Base-by-base conservation (phyloP, 2,329 filamentous ascomycete genomes). In the Pseudogymnoascus sp. region DNA sequence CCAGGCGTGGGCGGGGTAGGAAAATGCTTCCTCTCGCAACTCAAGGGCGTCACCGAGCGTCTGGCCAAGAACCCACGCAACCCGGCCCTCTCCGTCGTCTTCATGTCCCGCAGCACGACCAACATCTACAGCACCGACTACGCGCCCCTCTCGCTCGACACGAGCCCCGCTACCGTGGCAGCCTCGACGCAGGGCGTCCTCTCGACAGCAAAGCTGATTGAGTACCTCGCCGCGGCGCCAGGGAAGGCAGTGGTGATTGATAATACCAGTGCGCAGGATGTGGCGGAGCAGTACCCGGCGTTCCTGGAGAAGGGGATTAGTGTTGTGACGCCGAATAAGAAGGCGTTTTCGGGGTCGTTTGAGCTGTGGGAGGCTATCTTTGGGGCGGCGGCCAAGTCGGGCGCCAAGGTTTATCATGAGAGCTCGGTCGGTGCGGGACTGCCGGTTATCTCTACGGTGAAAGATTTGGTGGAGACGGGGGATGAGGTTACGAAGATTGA, bases 261-360 rank as follows among this genome's bases (percentile, higher is more conserved):
- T 82, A 98, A 98, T 80, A 99, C 95, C 61, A 96, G 90, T 77
- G 93, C 91, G 69, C 89, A 93, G 70, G 87, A 89, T 67, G 83
- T 99, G 31, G 95, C 93, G 59, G 84, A 90, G 65, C 78, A 84
- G 31, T 99, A 99, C 76, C 93, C 95, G 1, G 76, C 83, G 56
- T 90, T 96, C 76, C 80, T 99, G 65, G 83, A 84, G 71, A 85
- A 86, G 67, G 93, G 93, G 11, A 88, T 99, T 75, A 93, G 87
- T 76, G 86, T 99, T 70, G 91, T 98, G 28, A 99, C 95, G 0
- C 93, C 95, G 46, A 99, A 98, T 82, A 99, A 99, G 82, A 99
- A 99, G 78, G 93, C 90, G 12, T 99, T 99, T 78, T 96, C 91
- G 0, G 87, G 89, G 64, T 86, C 85, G 53, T 87, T 90, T 71